Base-by-base conservation (phyloP, 2,329 filamentous ascomycete species). In the Xylariaceae sp. region DNA sequence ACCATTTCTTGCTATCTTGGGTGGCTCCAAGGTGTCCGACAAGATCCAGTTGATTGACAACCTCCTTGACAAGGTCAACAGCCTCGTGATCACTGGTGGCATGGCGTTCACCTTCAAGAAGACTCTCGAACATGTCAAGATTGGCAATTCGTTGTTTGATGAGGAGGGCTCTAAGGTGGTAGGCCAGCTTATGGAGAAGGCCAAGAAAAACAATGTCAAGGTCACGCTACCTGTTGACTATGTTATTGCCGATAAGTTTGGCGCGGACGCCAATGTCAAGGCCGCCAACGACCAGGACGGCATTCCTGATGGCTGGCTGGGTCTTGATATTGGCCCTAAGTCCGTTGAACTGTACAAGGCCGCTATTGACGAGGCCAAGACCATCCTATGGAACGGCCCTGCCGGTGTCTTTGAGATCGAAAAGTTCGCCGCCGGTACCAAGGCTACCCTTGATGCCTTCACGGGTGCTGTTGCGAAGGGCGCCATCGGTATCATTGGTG, bases 21-120 rank as follows among this genome's bases (percentile, higher is more conserved):
- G 94, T 67, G 94, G 94, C 65, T 91, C 94, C 72, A 99, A 99
- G 84, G 91, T 99, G 65, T 95, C 90, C 42, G 94, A 99, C 83
- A 99, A 99, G 87, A 99, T 99, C 74, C 90, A 96, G 80, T 83
- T 99, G 67, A 97, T 99, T 71, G 92, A 99, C 79, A 99, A 99
- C 82, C 81, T 99, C 63, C 87, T 99, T 64, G 89, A 91, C 76
- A 97, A 99, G 84, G 92, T 99, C 74, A 84, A 99, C 83, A 94
- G 87, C 73, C 83, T 99, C 63, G 88, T 99, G 75, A 87, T 99
- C 76, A 96, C 92, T 73, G 94, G 94, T 71, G 94, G 80, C 67
- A 99, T 99, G 94, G 92, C 94, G 60, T 99, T 97, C 80, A 99
- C 94, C 67, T 99, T 99, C 84, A 97, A 97, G 84, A 99, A 99